A percentile compares a stretch with the other conserved stretches of the same genome.
Evolutionary conservation across 129 eudicot genomes (phyloP).

Genomic region (Glebionis coronaria): DNA sequence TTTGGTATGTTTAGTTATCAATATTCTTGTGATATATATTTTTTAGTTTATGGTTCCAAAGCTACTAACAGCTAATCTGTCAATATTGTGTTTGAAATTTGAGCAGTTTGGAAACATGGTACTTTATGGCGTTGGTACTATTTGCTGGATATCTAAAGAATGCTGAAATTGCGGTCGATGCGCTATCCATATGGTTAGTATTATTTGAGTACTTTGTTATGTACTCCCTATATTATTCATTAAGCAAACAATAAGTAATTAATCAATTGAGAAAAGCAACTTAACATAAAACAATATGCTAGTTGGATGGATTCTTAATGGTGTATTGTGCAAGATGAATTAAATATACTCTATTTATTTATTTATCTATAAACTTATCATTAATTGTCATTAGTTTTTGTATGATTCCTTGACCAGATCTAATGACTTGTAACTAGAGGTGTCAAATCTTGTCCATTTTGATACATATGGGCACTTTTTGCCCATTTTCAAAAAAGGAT

Average conservation of each 20-base stretch:
- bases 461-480: too few species aligned
- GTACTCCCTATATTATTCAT: neutral
- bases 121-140: conserved; percentile 41
- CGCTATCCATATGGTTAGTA: conserved; percentile 54
- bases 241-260: neutral
- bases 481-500: too few species aligned
- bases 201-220: neutral
- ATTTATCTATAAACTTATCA: too few species aligned
- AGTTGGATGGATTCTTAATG: too few species aligned
- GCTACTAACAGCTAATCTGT: neutral
- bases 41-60: neutral
- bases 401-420: too few species aligned
- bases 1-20: conserved; percentile 29
- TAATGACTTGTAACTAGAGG: too few species aligned
- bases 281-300: too few species aligned
- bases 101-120: conserved; percentile 45
- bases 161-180: conserved; percentile 45
- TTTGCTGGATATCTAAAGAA: conserved; percentile 47
- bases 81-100: neutral
- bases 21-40: neutral
- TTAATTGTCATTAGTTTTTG: too few species aligned
- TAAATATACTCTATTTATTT: too few species aligned
- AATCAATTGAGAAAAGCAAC: too few species aligned
- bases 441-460: too few species aligned
- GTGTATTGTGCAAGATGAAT: too few species aligned